Evolutionary conservation across 495 filamentous ascomycete genomes (phyloP).

Genomic region (Neurospora sublineolata): DNA sequence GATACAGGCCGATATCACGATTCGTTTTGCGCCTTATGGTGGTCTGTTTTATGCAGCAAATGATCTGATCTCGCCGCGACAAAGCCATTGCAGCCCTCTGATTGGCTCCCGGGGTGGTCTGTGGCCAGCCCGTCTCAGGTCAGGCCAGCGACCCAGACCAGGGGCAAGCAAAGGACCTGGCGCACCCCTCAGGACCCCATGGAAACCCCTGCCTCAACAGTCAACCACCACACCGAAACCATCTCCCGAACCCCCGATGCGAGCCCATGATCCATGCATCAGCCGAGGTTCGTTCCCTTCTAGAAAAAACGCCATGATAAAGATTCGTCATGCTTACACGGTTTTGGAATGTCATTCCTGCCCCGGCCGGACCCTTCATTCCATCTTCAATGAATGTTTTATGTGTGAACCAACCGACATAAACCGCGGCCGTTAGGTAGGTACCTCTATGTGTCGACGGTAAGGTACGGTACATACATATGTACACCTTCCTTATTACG

Average conservation of each 20-base stretch:
- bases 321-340: background rate
- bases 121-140: background rate
- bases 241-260: background rate
- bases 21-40: background rate
- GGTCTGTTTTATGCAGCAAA: background rate
- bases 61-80: background rate
- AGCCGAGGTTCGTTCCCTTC: background rate
- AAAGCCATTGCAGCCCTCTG: background rate
- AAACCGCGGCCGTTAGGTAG: background rate
- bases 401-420: background rate
- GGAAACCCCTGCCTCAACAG: background rate
- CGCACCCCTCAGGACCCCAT: background rate
- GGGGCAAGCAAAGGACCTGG: background rate
- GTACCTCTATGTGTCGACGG: background rate
- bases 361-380: background rate
- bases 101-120: background rate
- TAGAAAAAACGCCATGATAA: background rate
- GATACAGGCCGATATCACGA: background rate
- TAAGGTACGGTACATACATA: background rate
- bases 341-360: background rate
- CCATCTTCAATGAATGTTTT: background rate
- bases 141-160: background rate
- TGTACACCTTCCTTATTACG: background rate
- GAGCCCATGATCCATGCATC: background rate
- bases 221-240: background rate